Evolutionary conservation across 148 eudicot species (phyloP).

Genomic region (Arctostaphylos glauca): DNA sequence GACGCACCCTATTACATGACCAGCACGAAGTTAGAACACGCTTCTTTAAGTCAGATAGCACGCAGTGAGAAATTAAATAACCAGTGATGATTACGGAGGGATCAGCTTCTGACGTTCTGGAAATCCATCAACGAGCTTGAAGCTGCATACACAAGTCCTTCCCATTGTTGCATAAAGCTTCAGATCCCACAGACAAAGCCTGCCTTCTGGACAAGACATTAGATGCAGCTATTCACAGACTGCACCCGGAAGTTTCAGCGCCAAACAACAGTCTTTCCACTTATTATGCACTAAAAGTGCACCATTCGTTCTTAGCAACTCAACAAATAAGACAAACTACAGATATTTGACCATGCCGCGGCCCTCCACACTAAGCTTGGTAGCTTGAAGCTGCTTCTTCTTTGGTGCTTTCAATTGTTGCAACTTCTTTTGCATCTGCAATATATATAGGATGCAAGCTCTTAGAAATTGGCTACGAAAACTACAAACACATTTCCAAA

Average conservation of each 20-base stretch:
- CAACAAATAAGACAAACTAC: constrained; percentile 22
- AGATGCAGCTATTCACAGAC: too few species aligned
- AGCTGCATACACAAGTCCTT: background rate
- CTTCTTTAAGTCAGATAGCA: background rate
- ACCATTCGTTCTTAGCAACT: background rate
- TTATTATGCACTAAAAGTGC: background rate
- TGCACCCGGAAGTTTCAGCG: background rate
- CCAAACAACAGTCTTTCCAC: background rate
- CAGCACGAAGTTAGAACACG: background rate
- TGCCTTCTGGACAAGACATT: background rate
- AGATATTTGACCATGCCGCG: constrained; percentile 95
- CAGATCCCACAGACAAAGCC: background rate
- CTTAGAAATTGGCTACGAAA: background rate
- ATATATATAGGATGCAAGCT: background rate
- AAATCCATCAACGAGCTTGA: background rate
- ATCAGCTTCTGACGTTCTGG: background rate
- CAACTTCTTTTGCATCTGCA: constrained; percentile 90
- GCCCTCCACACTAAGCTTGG: constrained; percentile 92
- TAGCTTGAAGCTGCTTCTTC: constrained; percentile 91
- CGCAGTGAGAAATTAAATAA: background rate
- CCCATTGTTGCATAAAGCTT: background rate
- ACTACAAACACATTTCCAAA: background rate
- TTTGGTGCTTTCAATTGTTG: constrained; percentile 81
- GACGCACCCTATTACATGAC: background rate
- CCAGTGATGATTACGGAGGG: background rate